Evolutionary conservation across 1,284 basidiomycete genomes (phyloP).

Genomic region (Cutaneotrichosporon mucoides): DNA sequence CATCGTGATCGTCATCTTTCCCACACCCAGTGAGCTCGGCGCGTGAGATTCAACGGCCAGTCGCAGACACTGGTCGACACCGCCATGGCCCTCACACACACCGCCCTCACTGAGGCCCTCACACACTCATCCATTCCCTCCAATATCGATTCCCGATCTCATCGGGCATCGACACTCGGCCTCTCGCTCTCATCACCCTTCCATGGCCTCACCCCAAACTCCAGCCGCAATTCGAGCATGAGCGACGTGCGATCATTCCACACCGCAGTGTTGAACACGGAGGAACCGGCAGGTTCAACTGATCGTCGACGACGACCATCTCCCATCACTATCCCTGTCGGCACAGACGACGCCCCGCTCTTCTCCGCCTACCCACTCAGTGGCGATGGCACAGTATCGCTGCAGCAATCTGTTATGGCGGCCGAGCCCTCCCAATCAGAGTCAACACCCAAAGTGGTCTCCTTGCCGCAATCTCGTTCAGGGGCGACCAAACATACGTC

Average conservation of each 20-base stretch:
- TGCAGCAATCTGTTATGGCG: too few relatives aligned
- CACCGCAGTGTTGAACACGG: neutral
- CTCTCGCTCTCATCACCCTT: slow-evolving; percentile 12
- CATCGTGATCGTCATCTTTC: neutral
- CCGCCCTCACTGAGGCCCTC: slow-evolving; percentile 5
- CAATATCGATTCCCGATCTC: neutral
- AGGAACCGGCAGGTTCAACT: neutral
- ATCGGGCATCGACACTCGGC: neutral
- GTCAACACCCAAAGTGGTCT: slow-evolving; percentile 1
- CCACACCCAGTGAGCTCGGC: neutral
- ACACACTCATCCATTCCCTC: slow-evolving; percentile 7
- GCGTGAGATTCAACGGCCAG: slow-evolving; percentile 4
- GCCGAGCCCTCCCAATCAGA: neutral
- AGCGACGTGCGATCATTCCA: slow-evolving; percentile 5
- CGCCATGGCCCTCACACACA: slow-evolving; percentile 13
- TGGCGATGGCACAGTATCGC: neutral
- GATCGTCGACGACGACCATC: neutral
- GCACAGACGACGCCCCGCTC: slow-evolving; percentile 4
- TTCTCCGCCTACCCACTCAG: slow-evolving; percentile 20
- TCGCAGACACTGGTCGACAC: slow-evolving; percentile 5
- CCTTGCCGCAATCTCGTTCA: neutral
- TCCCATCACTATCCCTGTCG: slow-evolving; percentile 11
- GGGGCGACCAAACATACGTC: neutral
- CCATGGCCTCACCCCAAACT: slow-evolving; percentile 7
- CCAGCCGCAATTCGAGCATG: slow-evolving; percentile 9